phyloP scores from a whole-genome alignment of 176 grass and related monocot species.

The Aechmea fasciata region DNA sequence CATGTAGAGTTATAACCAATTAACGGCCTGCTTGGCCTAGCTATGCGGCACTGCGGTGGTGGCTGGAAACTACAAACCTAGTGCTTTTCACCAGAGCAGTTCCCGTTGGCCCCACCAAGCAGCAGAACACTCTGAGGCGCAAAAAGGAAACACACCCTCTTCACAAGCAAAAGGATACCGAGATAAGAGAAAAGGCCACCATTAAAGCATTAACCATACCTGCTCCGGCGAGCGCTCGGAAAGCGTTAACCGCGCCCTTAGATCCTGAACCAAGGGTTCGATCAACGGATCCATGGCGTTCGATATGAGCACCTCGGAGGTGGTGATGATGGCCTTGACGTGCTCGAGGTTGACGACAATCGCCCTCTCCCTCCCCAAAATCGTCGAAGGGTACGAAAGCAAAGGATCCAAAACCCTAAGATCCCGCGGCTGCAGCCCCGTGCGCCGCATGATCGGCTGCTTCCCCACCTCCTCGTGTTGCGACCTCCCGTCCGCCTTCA shows the following conservation, averaged over 20 bases:
- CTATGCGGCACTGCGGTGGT: no score
- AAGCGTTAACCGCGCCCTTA: conserved; percentile 21
- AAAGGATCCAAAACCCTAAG: conserved; percentile 42
- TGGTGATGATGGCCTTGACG: conserved; percentile 53
- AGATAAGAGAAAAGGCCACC: no score
- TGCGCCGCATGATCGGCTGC: conserved; percentile 37
- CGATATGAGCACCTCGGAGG: conserved; percentile 57
- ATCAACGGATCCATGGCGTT: conserved; percentile 33
- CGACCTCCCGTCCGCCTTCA: conserved; percentile 14
- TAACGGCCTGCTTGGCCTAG: no score
- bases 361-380: conserved; percentile 30
- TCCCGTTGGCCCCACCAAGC: no score
- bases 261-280: conserved; percentile 34
- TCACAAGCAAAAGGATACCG: no score
- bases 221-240: neutral
- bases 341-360: conserved; percentile 23
- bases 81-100: no score
- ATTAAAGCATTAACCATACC: no score
- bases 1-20: no score
- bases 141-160: no score
- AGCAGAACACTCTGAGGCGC: no score
- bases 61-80: no score
- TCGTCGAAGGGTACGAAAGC: conserved; percentile 34
- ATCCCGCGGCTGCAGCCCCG: conserved; percentile 35
- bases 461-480: conserved; percentile 28